Evolutionary conservation across 208 protist species (phyloP), one percentile per base, ranked within the genome.

Genomic region (Acanthamoeba healyi): DNA sequence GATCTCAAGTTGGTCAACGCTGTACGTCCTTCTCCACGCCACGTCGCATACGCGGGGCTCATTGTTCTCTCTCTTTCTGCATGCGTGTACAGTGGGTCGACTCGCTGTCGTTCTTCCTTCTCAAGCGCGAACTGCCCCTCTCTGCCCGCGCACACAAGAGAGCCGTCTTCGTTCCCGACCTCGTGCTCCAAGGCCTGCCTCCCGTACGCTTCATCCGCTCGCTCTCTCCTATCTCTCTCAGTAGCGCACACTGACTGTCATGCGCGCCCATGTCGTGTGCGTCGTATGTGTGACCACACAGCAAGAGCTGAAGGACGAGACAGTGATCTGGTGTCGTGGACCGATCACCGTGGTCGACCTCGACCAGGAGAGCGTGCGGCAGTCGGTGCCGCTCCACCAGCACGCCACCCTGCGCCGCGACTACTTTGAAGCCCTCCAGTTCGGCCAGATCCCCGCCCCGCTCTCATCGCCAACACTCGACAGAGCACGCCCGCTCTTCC

Each of bases 321-420:
- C 58, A 4, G 9, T 84, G 24, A 95, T 95, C 7, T 65, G 82
- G 89, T 86, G 32, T 17, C 51, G 56, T 5, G 34, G 36, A 0
- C 94, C 94, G 26, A 19, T 42, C 44, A 95, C 94, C 4, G 14
- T 90, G 36, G 67, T 95, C 54, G 82, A 95, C 34, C 51, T 95
- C 5, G 81, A 95, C 40, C 9, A 54, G n/a, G 49, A 74, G 19
- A 84, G 32, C n/a, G 63, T 95, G 26, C 56, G 82, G 12, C 94
- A 95, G 32, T 90, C 94, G 5, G n/a, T 34, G 36, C 77, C 77
- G 14, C 77, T 81, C 19, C 94, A 95, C 46, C 74, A 56, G 44
- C 40, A 84, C 74, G 40, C 42, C 9, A 22, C 2, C 24, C 38
- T 84, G 9, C 74, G 74, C 12, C 40, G 22, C 6, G 32, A 32